These are phyloP conservation scores for Populus hybrid DNA, from an alignment of 441 rosid species.

Conservation along the genomic window DNA sequence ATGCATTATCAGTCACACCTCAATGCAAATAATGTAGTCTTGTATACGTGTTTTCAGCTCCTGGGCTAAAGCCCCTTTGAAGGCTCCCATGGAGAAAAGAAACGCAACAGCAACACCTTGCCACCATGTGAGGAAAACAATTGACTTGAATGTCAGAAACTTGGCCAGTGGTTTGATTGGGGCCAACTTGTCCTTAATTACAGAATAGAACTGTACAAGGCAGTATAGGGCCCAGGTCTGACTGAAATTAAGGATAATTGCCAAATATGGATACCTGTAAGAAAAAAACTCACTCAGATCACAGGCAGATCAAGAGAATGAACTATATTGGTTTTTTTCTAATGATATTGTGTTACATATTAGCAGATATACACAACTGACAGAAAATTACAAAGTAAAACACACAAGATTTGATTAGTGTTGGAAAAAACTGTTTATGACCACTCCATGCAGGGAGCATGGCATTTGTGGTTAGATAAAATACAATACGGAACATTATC, in stretches of 20 bases:
- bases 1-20: slow-evolving; percentile 40
- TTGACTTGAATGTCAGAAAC: slow-evolving; percentile 89
- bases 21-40: slow-evolving; percentile 94
- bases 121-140: slow-evolving; percentile 99
- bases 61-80: slow-evolving; percentile 84
- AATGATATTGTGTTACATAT: neutral
- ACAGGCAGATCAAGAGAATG: slow-evolving; percentile 3
- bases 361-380: neutral
- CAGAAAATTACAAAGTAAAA: neutral
- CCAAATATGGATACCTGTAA: slow-evolving; percentile 92
- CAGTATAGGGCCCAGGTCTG: slow-evolving; percentile 97
- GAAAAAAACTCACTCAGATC: slow-evolving; percentile 10
- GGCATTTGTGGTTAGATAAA: neutral
- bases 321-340: neutral
- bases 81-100: slow-evolving; percentile 84
- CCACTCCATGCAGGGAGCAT: neutral
- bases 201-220: slow-evolving; percentile 90
- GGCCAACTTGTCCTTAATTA: slow-evolving; percentile 76
- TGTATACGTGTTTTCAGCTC: slow-evolving; percentile 86
- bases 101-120: slow-evolving; percentile 93
- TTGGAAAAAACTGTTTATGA: neutral
- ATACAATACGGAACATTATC: neutral
- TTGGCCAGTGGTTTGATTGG: slow-evolving; percentile 94
- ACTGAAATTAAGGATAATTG: slow-evolving; percentile 92
- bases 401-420: neutral